phyloP scores from a whole-genome alignment of 106 monocot species.

The Allium cepa region DNA sequence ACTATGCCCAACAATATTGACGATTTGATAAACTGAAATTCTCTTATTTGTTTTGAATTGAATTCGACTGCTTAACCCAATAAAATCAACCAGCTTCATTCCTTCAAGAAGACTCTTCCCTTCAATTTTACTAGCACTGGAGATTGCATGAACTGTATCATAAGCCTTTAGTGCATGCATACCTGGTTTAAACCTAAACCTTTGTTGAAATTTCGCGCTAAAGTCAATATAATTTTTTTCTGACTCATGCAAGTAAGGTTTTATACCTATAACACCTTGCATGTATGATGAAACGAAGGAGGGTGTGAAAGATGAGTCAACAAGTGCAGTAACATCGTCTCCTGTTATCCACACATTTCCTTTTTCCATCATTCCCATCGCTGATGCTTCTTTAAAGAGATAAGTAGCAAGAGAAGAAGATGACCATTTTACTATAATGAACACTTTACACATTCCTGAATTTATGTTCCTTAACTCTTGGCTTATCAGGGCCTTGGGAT shows the following conservation, averaged over 20 bases:
- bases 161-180: constrained; percentile 3
- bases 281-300: constrained; percentile 14
- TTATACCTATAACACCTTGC: constrained; percentile 19
- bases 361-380: constrained; percentile 21
- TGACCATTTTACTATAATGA: constrained; percentile 5
- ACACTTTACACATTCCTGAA: background rate
- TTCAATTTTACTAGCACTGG: background rate
- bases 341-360: constrained; percentile 15
- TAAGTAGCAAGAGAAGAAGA: background rate
- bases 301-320: constrained; percentile 14
- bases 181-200: background rate
- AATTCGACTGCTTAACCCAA: constrained; percentile 1
- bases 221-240: background rate
- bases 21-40: background rate
- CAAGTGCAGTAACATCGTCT: constrained; percentile 12
- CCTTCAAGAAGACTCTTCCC: background rate
- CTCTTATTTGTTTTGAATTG: background rate
- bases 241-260: constrained; percentile 3
- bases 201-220: background rate
- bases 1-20: constrained; percentile 2
- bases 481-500: background rate
- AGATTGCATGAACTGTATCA: constrained; percentile 7
- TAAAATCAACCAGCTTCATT: background rate
- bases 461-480: background rate
- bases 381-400: constrained; percentile 6